phyloP scores from a whole-genome alignment of 164 flowering plant species.

The Magnolia sinica region DNA sequence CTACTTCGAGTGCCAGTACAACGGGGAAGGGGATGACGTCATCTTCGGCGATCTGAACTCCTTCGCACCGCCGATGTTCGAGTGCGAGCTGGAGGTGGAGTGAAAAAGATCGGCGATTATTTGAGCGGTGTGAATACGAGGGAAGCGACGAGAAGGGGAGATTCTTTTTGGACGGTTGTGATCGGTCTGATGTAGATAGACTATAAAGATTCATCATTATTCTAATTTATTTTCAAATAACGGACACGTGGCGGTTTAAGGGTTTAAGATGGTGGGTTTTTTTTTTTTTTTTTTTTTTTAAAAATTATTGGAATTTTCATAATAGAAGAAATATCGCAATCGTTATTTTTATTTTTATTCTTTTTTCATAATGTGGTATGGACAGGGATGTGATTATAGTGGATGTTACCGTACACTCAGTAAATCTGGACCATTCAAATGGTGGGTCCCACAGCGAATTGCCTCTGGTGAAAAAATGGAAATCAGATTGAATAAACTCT shows the following conservation, averaged over 20 bases:
- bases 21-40: constrained; percentile 32
- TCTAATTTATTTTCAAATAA: background rate
- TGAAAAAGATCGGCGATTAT: constrained; percentile 1
- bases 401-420: too few relatives aligned
- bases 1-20: constrained; percentile 47
- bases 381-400: too few relatives aligned
- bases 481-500: too few relatives aligned
- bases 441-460: too few relatives aligned
- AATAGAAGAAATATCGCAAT: too few relatives aligned
- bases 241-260: background rate
- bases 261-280: background rate
- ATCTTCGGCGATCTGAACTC: constrained; percentile 31
- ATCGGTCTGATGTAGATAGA: background rate
- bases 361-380: too few relatives aligned
- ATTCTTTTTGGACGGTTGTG: constrained; percentile 1
- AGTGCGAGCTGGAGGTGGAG: constrained; percentile 5
- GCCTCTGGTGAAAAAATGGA: too few relatives aligned
- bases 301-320: background rate
- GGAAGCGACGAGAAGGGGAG: background rate
- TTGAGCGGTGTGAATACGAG: background rate
- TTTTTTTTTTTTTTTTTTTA: background rate
- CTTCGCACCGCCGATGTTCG: constrained; percentile 6
- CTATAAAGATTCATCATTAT: background rate
- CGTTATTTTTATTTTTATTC: too few relatives aligned
- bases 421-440: too few relatives aligned